Conservation (phyloP, 2,329 filamentous ascomycete species). For the Pseudogymnoascus sp. region DNA sequence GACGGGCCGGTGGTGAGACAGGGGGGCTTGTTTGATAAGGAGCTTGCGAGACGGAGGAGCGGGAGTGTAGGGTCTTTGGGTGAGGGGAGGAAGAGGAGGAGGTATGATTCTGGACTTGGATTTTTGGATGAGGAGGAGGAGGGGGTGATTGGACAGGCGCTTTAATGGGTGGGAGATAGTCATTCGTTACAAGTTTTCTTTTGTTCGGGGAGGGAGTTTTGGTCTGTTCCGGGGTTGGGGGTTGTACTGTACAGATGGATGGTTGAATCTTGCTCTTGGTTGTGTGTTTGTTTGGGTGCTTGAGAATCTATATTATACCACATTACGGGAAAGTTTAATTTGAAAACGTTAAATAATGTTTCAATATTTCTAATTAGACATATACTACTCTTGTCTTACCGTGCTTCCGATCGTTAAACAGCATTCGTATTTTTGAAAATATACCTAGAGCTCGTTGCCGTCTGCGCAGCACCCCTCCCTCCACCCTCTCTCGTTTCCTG, state of each 20-base stretch:
- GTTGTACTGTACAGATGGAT: background rate
- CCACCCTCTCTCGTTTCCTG: no score
- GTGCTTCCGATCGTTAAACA: no score
- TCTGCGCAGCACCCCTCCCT: no score
- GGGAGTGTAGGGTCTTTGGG: background rate
- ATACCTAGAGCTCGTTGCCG: no score
- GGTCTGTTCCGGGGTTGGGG: background rate
- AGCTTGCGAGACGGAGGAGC: slow-evolving; percentile 6
- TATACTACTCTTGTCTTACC: no score
- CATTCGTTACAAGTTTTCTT: background rate
- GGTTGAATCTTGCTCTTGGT: no score
- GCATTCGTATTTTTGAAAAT: no score
- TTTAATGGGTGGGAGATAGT: background rate
- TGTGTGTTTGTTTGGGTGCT: no score
- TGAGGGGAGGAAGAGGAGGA: slow-evolving; percentile 35
- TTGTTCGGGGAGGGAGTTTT: background rate
- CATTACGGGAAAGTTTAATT: no score
- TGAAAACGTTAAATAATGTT: no score
- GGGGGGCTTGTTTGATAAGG: slow-evolving; percentile 19
- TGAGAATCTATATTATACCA: no score
- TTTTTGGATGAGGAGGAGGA: slow-evolving; percentile 45
- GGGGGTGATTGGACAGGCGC: background rate
- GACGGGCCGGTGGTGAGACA: slow-evolving; percentile 14
- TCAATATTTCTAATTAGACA: no score
- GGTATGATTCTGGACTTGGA: slow-evolving; percentile 47